Evolutionary conservation across 192 early-diverging fungal genomes (phyloP), one percentile per base, ranked within the genome.

Genomic region (Backusella sp.): DNA sequence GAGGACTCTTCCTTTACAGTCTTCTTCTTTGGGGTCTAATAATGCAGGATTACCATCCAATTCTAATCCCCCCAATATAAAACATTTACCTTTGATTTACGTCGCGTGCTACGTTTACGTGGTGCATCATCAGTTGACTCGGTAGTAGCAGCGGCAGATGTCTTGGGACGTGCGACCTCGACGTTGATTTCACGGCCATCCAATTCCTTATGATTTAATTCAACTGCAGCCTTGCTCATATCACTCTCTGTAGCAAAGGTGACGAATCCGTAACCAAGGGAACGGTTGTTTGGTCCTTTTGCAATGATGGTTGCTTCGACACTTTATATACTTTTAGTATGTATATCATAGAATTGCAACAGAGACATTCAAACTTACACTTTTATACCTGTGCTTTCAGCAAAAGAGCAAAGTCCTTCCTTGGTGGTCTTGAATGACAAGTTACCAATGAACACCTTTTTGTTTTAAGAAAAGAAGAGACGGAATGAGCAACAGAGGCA

Each of bases 231-330:
- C 81, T 90, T 87, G 68, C 91, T 77, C 52, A 91, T 93, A 21
- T 92, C 85, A 56, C 83, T 91, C 44, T 91, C 85, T 23, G 89
- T 90, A 26, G 83, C 91, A 79, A 92, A 97, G 42, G 94, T 88
- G 12, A 98, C 94, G 83, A 98, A 99, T 19, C 98, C 98, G 83
- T 94, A 98, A 68, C 98, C 98, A 73, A 94, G 87, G 41, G 96
- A 94, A 76, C 95, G 92, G 34, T 84, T 80, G 34, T 84, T 80
- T 28, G 91, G 90, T 59, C 91, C 91, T 59, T 92, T 92, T 65
- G 86, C 91, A 80, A 97, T 96, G 73, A 98, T 88, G 75, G 90
- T 91, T 32, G 93, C 94, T 70, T 91, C 88, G 66, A 86, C 75
- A 49, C 92, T 94, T 28, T 28, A 32, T 28, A 3, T 62, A 14